Percentiles rank a stretch among this genome's conserved stretches.
These are phyloP conservation scores for Oenanthe javanica DNA, from an alignment of 140 eudicot species.

Conservation along the genomic window DNA sequence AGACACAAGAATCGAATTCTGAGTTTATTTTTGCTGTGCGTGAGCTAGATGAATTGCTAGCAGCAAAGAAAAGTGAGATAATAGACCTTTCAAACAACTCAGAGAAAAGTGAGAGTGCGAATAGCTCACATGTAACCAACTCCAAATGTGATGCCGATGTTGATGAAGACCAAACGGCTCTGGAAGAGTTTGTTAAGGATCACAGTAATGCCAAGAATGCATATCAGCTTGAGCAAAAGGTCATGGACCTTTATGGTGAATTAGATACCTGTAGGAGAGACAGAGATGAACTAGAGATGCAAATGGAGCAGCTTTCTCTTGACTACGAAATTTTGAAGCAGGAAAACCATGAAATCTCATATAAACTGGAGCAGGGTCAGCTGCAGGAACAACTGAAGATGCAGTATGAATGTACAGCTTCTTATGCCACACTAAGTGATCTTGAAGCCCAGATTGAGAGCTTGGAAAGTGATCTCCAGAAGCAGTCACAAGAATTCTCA, in stretches of 20 bases:
- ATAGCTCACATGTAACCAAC: constrained; percentile 23
- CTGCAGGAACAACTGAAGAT: constrained; percentile 74
- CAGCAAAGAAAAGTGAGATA: constrained; percentile 42
- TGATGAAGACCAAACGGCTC: constrained; percentile 85
- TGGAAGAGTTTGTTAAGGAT: constrained; percentile 72
- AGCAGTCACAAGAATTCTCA: constrained; percentile 33
- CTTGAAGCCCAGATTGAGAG: constrained; percentile 48
- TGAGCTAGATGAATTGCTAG: constrained; percentile 79
- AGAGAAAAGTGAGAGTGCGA: constrained; percentile 14
- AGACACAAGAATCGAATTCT: constrained; percentile 84
- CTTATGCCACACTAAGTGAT: constrained; percentile 42
- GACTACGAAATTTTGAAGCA: constrained; percentile 93
- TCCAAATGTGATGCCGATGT: constrained; percentile 29
- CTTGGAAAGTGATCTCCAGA: constrained; percentile 39
- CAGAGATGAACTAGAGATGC: constrained; percentile 83
- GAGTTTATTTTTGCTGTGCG: constrained; percentile 78
- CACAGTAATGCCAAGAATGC: constrained; percentile 57
- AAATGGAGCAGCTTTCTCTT: constrained; percentile 92
- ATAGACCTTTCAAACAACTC: constrained; percentile 17
- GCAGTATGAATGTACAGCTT: constrained; percentile 81
- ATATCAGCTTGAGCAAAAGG: constrained; percentile 60
- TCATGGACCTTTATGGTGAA: constrained; percentile 63
- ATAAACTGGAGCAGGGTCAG: constrained; percentile 71
- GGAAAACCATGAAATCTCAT: constrained; percentile 69
- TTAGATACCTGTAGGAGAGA: constrained; percentile 68